Conservation (phyloP, 495 filamentous ascomycete genomes). For the Rhypophila decipiens region DNA sequence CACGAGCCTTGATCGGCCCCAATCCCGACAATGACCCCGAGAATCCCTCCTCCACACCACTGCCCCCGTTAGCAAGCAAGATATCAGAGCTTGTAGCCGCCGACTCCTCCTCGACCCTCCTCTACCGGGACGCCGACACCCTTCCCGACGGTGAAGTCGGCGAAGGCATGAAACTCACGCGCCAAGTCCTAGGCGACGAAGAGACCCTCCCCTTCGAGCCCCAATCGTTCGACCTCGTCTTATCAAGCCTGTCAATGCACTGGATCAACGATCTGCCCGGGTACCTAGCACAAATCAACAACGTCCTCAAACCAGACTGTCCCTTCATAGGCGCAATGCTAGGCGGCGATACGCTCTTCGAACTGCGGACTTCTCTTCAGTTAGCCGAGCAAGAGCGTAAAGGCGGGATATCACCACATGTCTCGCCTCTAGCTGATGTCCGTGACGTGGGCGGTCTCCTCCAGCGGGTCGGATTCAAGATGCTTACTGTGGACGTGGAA, state of each 20-base stretch:
- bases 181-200: constrained; percentile 66
- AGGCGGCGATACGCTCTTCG: constrained; percentile 89
- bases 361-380: constrained; percentile 90
- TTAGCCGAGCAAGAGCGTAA: constrained; percentile 82
- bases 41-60: constrained; percentile 49
- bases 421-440: constrained; percentile 87
- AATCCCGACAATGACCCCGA: constrained; percentile 53
- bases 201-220: constrained; percentile 66
- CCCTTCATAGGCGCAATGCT: constrained; percentile 96
- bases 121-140: constrained; percentile 73
- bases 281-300: constrained; percentile 72
- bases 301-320: constrained; percentile 77
- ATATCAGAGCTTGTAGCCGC: constrained; percentile 69
- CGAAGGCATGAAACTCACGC: constrained; percentile 59
- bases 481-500: constrained; percentile 95
- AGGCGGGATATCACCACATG: constrained; percentile 80
- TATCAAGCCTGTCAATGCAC: constrained; percentile 83
- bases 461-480: constrained; percentile 81
- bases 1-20: constrained; percentile 64
- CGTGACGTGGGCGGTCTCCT: constrained; percentile 85
- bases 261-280: constrained; percentile 97
- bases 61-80: constrained; percentile 56
- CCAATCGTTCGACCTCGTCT: constrained; percentile 79
- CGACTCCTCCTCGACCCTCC: constrained; percentile 69
- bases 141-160: constrained; percentile 80